Conservation (phyloP, 2,329 filamentous ascomycete genomes). For the Colletotrichum paranaense region DNA sequence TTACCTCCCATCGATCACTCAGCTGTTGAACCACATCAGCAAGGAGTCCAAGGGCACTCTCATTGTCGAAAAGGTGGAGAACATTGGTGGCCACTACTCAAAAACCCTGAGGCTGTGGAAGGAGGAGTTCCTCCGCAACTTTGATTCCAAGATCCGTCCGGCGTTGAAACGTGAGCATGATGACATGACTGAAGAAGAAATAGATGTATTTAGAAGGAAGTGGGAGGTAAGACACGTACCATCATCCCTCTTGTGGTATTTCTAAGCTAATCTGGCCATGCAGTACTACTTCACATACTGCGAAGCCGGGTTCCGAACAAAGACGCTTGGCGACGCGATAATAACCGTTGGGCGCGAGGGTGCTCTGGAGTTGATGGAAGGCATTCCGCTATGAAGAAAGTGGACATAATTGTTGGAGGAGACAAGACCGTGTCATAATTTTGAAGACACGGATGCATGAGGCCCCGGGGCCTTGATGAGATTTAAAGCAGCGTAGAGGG, state of each 20-base stretch:
- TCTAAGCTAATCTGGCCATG: conserved; percentile 28
- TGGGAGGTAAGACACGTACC: conserved; percentile 67
- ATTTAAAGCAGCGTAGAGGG: background rate
- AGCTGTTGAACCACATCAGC: conserved; percentile 69
- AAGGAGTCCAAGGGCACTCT: conserved; percentile 70
- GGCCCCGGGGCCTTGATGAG: background rate
- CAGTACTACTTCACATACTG: conserved; percentile 82
- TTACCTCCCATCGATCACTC: conserved; percentile 70
- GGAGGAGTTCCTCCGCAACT: conserved; percentile 73
- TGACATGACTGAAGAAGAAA: conserved; percentile 68
- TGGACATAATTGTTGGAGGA: background rate
- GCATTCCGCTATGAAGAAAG: conserved; percentile 68
- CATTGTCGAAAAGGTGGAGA: conserved; percentile 75
- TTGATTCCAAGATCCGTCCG: conserved; percentile 68
- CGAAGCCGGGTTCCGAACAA: conserved; percentile 78
- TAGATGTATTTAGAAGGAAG: conserved; percentile 76
- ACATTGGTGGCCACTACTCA: conserved; percentile 80
- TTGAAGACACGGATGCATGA: background rate
- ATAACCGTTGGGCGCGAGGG: conserved; percentile 76
- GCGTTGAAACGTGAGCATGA: conserved; percentile 69
- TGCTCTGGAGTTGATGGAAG: conserved; percentile 75
- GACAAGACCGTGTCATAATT: background rate
- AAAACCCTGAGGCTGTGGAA: conserved; percentile 77
- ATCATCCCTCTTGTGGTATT: background rate
- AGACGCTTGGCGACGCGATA: conserved; percentile 78